A percentile compares a stretch with the other conserved stretches of the same genome.
These are phyloP conservation scores for Hapsidospora chrysogenum DNA, from an alignment of 495 filamentous ascomycete genomes.

Conservation along the genomic window DNA sequence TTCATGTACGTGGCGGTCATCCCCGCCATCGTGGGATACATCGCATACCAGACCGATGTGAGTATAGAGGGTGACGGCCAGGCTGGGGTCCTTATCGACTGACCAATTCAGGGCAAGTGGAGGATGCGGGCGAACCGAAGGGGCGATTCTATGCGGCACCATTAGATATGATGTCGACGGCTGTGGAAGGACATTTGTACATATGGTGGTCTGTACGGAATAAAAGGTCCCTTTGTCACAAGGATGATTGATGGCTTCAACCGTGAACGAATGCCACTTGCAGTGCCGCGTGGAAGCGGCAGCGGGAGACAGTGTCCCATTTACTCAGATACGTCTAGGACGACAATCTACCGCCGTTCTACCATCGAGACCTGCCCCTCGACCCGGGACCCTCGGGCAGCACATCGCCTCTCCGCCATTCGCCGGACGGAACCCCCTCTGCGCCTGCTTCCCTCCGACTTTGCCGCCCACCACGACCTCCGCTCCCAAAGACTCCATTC, in stretches of 20 bases:
- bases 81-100: background rate
- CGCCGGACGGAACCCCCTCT: conserved; percentile 19
- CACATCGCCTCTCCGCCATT: conserved; percentile 20
- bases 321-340: too few relatives aligned
- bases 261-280: background rate
- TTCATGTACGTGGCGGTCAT: conserved; percentile 57
- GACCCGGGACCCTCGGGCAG: conserved; percentile 14
- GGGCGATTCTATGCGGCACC: conserved; percentile 67
- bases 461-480: conserved; percentile 16
- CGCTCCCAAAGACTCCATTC: conserved; percentile 12
- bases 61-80: conserved; percentile 12
- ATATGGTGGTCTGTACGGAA: conserved; percentile 8
- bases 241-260: background rate
- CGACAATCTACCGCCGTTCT: background rate
- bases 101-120: conserved; percentile 55
- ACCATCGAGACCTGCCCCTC: conserved; percentile 19
- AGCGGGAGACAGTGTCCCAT: too few relatives aligned
- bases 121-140: conserved; percentile 74
- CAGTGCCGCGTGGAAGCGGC: background rate
- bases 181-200: conserved; percentile 7
- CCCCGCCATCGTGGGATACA: conserved; percentile 47
- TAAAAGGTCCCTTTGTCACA: background rate
- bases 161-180: conserved; percentile 20
- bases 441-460: conserved; percentile 26
- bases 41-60: conserved; percentile 72